Conservation (phyloP, 768 basidiomycete genomes). For the Hortiboletus flavorubellus region DNA sequence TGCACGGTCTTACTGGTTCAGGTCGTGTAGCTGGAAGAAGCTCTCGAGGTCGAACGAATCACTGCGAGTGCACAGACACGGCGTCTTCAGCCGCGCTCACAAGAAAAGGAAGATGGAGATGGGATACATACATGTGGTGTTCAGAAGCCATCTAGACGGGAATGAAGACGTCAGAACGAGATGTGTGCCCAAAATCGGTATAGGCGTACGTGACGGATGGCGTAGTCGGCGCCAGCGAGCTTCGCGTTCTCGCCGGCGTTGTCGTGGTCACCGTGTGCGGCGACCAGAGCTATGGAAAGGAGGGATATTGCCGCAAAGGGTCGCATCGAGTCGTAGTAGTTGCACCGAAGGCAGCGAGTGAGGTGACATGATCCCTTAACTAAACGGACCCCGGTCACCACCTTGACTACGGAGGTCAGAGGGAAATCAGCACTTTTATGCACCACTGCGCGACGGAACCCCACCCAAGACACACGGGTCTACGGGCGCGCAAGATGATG, state of each 20-base stretch:
- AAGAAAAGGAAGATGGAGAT: background rate
- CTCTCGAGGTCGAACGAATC: slow-evolving; percentile 80
- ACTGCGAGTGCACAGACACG: slow-evolving; percentile 36
- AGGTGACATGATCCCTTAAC: background rate
- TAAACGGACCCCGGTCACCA: slow-evolving; percentile 23
- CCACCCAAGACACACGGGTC: too few species aligned
- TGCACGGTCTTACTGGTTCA: slow-evolving; percentile 59
- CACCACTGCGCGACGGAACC: too few species aligned
- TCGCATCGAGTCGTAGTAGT: slow-evolving; percentile 40
- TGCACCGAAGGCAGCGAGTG: background rate
- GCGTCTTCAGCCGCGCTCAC: background rate
- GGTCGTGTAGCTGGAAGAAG: slow-evolving; percentile 95
- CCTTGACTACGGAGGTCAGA: background rate
- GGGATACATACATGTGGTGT: slow-evolving; percentile 68
- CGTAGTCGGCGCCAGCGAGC: slow-evolving; percentile 54
- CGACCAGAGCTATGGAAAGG: slow-evolving; percentile 31
- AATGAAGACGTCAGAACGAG: slow-evolving; percentile 14
- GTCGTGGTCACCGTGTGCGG: slow-evolving; percentile 64
- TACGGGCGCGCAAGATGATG: too few species aligned
- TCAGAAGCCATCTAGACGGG: slow-evolving; percentile 75
- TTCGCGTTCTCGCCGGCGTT: slow-evolving; percentile 58
- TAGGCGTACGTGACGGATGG: slow-evolving; percentile 80
- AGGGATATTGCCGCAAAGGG: slow-evolving; percentile 42
- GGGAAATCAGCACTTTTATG: too few species aligned
- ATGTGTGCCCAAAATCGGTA: slow-evolving; percentile 5